Base-by-base conservation (phyloP, 257 asterid genomes). In the Salvia hispanica region DNA sequence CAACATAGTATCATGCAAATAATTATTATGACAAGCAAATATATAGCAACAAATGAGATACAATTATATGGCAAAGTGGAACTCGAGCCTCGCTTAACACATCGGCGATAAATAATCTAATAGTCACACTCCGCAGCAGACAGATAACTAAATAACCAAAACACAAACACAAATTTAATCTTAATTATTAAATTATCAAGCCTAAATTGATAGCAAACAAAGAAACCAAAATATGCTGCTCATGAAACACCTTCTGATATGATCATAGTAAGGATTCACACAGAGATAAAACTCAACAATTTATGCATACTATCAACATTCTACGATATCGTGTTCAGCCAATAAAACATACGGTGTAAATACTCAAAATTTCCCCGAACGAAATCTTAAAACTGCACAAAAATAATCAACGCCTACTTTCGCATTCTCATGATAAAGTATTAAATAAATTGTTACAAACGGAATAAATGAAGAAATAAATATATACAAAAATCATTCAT, bases 81-180 rank as follows among this genome's bases (percentile, higher is more conserved):
- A 82, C 72, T 75, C 60, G 72, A 70, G 64, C 68, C 64, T 62
- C 50, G 67, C 77, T 76, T 68, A 65, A 57, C 39, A 70, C 31
- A 25, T 71, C 51, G 57, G 31, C 7, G 66, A 76, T 18, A 62
- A 42, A 21, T 43, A 6, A 55, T 54, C 52, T 10, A 39, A 55
- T 59, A 64, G 28, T 58, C 21, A 36, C 45, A 28, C 51, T 54
- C 65, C 16, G 57, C 73, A 55, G 50, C 37, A 21, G 13, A 69
- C 44, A 74, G 46, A 52, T 8, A 50, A 67, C 71, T 58, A 50
- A 58, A 57, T 55, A 48, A 71, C 37, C 9, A 57, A 45, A 47
- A 59, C 70, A 54, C 25, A 57, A 36, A 52, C 73, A 52, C 37
- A 63, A 33, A 54, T 3, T 9, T 7, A 67, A 15, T 57, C 45